Evolutionary conservation across 2,329 filamentous ascomycete genomes (phyloP).

Genomic region (Penicillium brasilianum): DNA sequence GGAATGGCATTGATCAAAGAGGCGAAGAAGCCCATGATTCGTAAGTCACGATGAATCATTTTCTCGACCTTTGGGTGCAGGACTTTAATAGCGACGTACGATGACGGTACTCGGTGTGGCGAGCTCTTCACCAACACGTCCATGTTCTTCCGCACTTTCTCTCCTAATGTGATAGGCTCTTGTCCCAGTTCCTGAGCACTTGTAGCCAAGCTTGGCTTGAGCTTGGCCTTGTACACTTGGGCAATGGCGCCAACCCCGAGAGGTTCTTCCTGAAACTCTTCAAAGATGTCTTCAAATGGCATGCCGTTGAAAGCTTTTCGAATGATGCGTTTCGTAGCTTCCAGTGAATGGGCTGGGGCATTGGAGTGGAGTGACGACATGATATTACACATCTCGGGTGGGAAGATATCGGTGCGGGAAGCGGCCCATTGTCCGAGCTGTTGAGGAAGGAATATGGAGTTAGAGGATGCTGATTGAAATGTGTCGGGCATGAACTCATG

Average conservation of each 20-base stretch:
- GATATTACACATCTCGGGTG: slow-evolving; percentile 84
- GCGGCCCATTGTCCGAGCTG: slow-evolving; percentile 97
- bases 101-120: slow-evolving; percentile 82
- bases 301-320: slow-evolving; percentile 80
- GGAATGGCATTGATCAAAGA: slow-evolving; percentile 81
- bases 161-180: slow-evolving; percentile 62
- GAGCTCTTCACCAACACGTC: slow-evolving; percentile 85
- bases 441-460: background rate
- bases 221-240: slow-evolving; percentile 94
- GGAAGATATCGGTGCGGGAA: slow-evolving; percentile 94
- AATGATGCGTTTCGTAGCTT: slow-evolving; percentile 78
- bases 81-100: slow-evolving; percentile 94
- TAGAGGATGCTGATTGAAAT: background rate
- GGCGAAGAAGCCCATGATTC: slow-evolving; percentile 94
- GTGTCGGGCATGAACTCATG: background rate
- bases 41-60: slow-evolving; percentile 84
- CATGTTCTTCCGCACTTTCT: slow-evolving; percentile 78
- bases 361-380: slow-evolving; percentile 97
- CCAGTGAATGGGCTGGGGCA: slow-evolving; percentile 86
- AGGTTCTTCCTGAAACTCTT: slow-evolving; percentile 88
- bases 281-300: slow-evolving; percentile 87
- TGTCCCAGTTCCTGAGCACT: slow-evolving; percentile 61
- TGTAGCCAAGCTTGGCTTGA: slow-evolving; percentile 77
- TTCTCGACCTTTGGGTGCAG: slow-evolving; percentile 90
- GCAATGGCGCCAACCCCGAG: slow-evolving; percentile 95